Base-by-base conservation (phyloP, 176 grass and related monocot genomes). In the Poa annua region DNA sequence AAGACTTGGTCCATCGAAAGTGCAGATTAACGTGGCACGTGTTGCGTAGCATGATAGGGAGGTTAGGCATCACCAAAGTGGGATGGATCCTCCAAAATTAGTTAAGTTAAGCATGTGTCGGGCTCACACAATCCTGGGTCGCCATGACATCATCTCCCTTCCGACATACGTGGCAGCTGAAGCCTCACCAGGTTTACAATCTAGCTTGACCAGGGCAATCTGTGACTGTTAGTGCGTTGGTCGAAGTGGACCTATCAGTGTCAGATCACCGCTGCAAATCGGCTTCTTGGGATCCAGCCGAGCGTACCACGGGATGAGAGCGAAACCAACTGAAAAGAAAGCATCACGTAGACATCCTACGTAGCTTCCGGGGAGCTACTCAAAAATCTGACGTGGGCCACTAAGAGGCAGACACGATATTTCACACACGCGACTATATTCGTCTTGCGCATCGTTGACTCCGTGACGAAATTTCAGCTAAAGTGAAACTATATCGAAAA, bases 271-370 rank as follows among this genome's bases (percentile, higher is more conserved):
- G 76, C 53, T 72, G 75, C 53, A 24, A 9, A 9, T 65, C 65
- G 22, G 8, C 22, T 32, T 69, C 24, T 32, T 29, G 7, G 67
- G 44, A 86, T 85, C 83, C 83, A 85, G 63, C 83, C 55, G 12
- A 62, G 80, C 53, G 38, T 35, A 35, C 45, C 0, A 56, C 0
- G 35, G 50, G 33, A 56, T 45, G 79, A 80, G 47, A 68, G 64
- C 49, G n/a, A 42, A 29, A 70, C 15, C 14, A 55, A 26, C 7
- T 44, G 10, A 72, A 77, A 45, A 62, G 38, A 62, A 59, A 39
- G 20, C 7, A 25, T 13, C 13, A 22, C 21, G n/a, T 66, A 16
- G 49, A 12, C 32, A 25, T 29, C 3, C 45, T 14, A 13, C 45
- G 45, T 48, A 71, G 11, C 49, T 76, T 48, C 35, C 64, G 22